Evolutionary conservation across 257 asterid genomes (phyloP).

Genomic region (Galeopsis tetrahit): DNA sequence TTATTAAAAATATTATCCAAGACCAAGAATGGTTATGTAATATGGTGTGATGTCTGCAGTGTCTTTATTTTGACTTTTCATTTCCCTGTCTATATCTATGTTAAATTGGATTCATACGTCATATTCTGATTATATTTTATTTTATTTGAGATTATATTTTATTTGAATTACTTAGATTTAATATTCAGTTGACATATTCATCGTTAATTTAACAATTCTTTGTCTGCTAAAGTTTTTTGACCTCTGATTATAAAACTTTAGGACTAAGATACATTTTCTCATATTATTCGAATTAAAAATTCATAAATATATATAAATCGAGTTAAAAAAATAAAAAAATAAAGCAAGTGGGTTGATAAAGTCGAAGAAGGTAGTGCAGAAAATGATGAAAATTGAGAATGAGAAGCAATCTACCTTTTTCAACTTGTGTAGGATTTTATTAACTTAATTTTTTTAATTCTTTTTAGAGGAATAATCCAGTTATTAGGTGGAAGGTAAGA

Average conservation of each 20-base stretch:
- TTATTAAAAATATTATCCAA: too few relatives aligned
- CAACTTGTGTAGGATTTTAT: too few relatives aligned
- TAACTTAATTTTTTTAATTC: too few relatives aligned
- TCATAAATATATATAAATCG: not conserved
- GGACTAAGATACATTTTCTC: not conserved
- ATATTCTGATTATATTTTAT: too few relatives aligned
- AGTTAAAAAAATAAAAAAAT: not conserved
- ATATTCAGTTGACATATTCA: not conserved
- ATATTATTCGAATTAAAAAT: too few relatives aligned
- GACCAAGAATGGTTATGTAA: not conserved
- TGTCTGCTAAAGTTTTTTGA: not conserved
- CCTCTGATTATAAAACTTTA: not conserved
- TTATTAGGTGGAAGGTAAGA: not conserved
- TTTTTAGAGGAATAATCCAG: not conserved
- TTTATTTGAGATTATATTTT: too few relatives aligned
- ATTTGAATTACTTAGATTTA: too few relatives aligned
- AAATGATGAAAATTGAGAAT: conserved; percentile 18
- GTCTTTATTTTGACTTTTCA: not conserved
- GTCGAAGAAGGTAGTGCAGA: conserved; percentile 19
- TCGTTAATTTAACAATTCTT: not conserved
- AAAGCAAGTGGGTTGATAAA: conserved; percentile 9
- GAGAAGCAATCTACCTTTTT: not conserved
- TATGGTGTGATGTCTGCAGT: not conserved
- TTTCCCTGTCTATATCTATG: not conserved
- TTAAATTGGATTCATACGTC: too few relatives aligned